These are phyloP conservation scores for Lophium mytilinum DNA, from an alignment of 495 filamentous ascomycete species.

Conservation along the genomic window DNA sequence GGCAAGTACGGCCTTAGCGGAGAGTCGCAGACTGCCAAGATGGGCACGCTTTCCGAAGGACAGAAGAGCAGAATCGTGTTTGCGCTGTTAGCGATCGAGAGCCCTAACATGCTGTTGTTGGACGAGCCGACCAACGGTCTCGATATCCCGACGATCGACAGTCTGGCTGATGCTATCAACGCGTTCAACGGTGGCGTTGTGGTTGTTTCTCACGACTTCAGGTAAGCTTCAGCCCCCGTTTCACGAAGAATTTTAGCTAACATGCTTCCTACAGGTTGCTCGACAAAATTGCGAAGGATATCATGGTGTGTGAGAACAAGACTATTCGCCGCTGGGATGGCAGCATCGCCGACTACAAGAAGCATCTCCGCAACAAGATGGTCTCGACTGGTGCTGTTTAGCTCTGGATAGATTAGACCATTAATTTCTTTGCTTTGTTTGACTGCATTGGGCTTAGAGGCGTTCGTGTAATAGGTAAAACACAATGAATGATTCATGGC, in stretches of 20 bases:
- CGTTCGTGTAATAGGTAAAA: slow-evolving; percentile 14
- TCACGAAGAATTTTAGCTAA: slow-evolving; percentile 15
- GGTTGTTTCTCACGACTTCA: slow-evolving; percentile 97
- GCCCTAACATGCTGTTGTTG: slow-evolving; percentile 93
- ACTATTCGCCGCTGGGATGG: slow-evolving; percentile 85
- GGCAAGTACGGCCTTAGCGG: slow-evolving; percentile 87
- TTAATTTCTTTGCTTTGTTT: slow-evolving; percentile 3
- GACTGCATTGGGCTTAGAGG: slow-evolving; percentile 25
- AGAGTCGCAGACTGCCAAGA: slow-evolving; percentile 89
- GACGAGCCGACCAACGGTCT: slow-evolving; percentile 99
- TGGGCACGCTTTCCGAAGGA: slow-evolving; percentile 95
- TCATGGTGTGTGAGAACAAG: slow-evolving; percentile 97
- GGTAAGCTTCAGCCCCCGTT: slow-evolving; percentile 45
- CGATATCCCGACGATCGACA: slow-evolving; percentile 98
- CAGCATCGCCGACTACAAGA: slow-evolving; percentile 90
- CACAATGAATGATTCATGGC: slow-evolving; percentile 8
- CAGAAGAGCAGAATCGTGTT: slow-evolving; percentile 98
- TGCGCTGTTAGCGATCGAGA: slow-evolving; percentile 88
- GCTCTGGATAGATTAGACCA: no score
- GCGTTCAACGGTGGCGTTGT: slow-evolving; percentile 94
- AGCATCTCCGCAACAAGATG: slow-evolving; percentile 99
- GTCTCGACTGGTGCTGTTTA: slow-evolving; percentile 52
- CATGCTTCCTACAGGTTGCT: slow-evolving; percentile 54
- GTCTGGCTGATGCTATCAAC: slow-evolving; percentile 94
- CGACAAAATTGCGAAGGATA: slow-evolving; percentile 99